Conservation (phyloP, 139 green algal species). For the Coccomyxa sp. region DNA sequence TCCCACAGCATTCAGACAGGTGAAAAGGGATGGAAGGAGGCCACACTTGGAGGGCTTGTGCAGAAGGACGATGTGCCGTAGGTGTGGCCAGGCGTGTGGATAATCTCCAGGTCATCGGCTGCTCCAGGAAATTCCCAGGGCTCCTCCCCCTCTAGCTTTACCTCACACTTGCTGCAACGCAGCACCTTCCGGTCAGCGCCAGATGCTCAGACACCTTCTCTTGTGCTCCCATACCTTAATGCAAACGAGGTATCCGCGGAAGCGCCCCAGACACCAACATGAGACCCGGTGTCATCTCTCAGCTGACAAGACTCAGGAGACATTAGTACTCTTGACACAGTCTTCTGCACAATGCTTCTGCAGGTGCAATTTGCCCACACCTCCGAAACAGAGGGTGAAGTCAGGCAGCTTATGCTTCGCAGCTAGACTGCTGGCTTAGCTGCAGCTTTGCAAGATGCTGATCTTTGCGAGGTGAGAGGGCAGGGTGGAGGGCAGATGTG, state of each 20-base stretch:
- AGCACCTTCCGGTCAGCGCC: neutral
- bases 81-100: slow-evolving; percentile 76
- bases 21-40: neutral
- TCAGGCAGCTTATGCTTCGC: too few relatives aligned
- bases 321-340: too few relatives aligned
- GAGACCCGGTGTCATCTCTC: too few relatives aligned
- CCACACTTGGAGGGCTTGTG: slow-evolving; percentile 34
- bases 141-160: slow-evolving; percentile 53
- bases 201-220: neutral
- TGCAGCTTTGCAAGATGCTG: too few relatives aligned
- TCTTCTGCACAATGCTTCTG: too few relatives aligned
- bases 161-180: slow-evolving; percentile 43
- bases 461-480: too few relatives aligned
- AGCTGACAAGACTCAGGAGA: too few relatives aligned
- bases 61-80: slow-evolving; percentile 50
- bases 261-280: too few relatives aligned
- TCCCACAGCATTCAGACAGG: neutral
- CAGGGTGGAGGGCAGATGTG: too few relatives aligned
- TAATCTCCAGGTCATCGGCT: slow-evolving; percentile 42
- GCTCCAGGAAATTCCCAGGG: slow-evolving; percentile 54
- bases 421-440: too few relatives aligned
- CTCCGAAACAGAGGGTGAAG: too few relatives aligned
- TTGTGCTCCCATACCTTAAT: neutral
- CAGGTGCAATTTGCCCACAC: too few relatives aligned
- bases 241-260: neutral